Percentiles rank a stretch among this genome's conserved stretches.
Conservation (phyloP, 805 yeast genomes). For the Hanseniaspora thailandica region DNA sequence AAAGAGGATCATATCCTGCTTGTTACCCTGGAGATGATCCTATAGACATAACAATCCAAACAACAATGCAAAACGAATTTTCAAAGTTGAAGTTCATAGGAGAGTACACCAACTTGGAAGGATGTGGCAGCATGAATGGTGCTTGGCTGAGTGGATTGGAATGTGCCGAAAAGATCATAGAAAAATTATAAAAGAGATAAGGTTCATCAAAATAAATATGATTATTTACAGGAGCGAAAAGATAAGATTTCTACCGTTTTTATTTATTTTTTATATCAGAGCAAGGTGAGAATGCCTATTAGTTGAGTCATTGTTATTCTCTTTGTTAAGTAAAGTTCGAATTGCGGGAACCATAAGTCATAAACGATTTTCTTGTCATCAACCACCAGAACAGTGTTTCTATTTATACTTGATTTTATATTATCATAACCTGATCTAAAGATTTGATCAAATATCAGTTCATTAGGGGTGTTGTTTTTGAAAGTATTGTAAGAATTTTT, state of each 20-base stretch:
- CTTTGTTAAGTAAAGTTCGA: neutral
- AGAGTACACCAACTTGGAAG: constrained; percentile 76
- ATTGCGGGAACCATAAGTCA: constrained; percentile 8
- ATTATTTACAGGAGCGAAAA: too few species aligned
- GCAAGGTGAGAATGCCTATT: neutral
- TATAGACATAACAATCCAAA: constrained; percentile 37
- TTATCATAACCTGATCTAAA: constrained; percentile 1
- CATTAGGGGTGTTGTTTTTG: neutral
- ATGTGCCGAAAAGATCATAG: constrained; percentile 31
- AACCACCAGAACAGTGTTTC: neutral
- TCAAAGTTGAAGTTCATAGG: constrained; percentile 68
- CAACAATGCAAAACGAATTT: constrained; percentile 51
- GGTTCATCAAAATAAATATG: too few species aligned
- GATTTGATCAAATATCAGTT: constrained; percentile 2
- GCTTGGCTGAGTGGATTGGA: constrained; percentile 70
- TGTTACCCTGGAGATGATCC: constrained; percentile 61
- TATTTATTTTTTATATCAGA: too few species aligned
- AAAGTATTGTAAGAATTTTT: neutral
- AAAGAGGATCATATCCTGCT: constrained; percentile 74
- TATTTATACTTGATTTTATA: neutral
- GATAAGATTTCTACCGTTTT: too few species aligned
- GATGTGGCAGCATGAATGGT: constrained; percentile 87
- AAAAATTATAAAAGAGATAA: neutral
- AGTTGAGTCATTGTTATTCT: constrained; percentile 4
- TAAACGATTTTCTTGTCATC: neutral